phyloP scores from a whole-genome alignment of 2,329 filamentous ascomycete species.

The Aureobasidium sp. region DNA sequence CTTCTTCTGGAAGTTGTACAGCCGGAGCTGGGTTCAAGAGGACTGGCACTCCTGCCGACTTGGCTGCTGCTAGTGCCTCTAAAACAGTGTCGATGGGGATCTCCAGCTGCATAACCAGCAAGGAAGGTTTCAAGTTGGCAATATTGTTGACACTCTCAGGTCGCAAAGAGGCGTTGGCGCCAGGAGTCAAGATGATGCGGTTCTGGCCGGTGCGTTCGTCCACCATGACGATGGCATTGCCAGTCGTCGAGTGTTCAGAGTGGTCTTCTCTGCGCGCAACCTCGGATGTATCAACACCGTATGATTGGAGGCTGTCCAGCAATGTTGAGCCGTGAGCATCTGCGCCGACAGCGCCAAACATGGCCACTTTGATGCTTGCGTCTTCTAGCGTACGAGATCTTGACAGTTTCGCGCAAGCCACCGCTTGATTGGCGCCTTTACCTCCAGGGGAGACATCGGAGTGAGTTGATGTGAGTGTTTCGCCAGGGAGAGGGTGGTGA shows the following conservation, averaged over 20 bases:
- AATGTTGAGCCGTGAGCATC: conserved; percentile 37
- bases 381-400: conserved; percentile 22
- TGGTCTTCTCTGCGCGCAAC: conserved; percentile 34
- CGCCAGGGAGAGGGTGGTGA: conserved; percentile 74
- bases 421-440: conserved; percentile 93
- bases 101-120: conserved; percentile 42
- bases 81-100: conserved; percentile 36
- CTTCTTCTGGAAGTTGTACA: conserved; percentile 57
- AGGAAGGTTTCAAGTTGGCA: conserved; percentile 27
- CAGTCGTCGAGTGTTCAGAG: conserved; percentile 33
- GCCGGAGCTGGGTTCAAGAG: conserved; percentile 80
- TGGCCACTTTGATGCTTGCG: conserved; percentile 35
- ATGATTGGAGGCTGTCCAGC: conserved; percentile 35
- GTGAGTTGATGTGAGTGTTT: conserved; percentile 73
- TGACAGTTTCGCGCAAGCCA: conserved; percentile 70
- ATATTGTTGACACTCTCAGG: conserved; percentile 32
- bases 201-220: conserved; percentile 43
- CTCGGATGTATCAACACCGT: conserved; percentile 37
- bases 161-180: conserved; percentile 37
- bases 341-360: conserved; percentile 44
- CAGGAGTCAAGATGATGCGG: conserved; percentile 40
- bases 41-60: conserved; percentile 21
- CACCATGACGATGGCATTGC: conserved; percentile 43
- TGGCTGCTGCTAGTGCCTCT: conserved; percentile 23
- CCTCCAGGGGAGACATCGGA: conserved; percentile 79